These are phyloP conservation scores for Fusarium albidum DNA, from an alignment of 2,329 filamentous ascomycete species.

Conservation along the genomic window DNA sequence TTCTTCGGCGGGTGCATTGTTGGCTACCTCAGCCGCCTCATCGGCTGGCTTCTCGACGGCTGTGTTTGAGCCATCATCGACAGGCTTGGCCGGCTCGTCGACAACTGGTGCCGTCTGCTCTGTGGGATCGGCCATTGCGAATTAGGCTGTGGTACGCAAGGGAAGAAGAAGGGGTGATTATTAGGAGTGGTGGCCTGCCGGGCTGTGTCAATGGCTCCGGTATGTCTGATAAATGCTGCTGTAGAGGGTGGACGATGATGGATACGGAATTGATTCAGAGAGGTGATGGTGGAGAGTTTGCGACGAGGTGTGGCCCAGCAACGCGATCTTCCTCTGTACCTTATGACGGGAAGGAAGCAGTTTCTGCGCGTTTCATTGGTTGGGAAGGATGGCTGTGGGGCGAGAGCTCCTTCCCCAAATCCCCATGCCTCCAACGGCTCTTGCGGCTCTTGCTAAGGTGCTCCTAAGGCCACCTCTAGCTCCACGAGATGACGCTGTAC, in stretches of 20 bases:
- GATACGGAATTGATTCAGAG: conserved; percentile 9
- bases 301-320: conserved; percentile 35
- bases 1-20: conserved; percentile 17
- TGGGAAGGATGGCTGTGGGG: not conserved
- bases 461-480: no score
- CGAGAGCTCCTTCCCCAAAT: conserved; percentile 4
- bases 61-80: conserved; percentile 17
- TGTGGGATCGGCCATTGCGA: conserved; percentile 42
- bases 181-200: not conserved
- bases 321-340: conserved; percentile 20
- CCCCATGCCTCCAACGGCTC: no score
- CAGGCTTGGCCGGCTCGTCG: conserved; percentile 25
- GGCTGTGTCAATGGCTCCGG: not conserved
- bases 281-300: conserved; percentile 29
- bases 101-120: conserved; percentile 39
- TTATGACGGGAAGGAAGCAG: conserved; percentile 25
- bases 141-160: not conserved
- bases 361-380: conserved; percentile 29
- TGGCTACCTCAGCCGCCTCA: not conserved
- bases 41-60: conserved; percentile 4
- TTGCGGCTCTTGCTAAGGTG: no score
- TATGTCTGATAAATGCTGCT: conserved; percentile 1
- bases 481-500: no score
- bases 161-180: not conserved
- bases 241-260: conserved; percentile 18